These are phyloP conservation scores for Phycomyces blakesleeanus DNA, from an alignment of 192 early-diverging fungal species.

Conservation along the genomic window DNA sequence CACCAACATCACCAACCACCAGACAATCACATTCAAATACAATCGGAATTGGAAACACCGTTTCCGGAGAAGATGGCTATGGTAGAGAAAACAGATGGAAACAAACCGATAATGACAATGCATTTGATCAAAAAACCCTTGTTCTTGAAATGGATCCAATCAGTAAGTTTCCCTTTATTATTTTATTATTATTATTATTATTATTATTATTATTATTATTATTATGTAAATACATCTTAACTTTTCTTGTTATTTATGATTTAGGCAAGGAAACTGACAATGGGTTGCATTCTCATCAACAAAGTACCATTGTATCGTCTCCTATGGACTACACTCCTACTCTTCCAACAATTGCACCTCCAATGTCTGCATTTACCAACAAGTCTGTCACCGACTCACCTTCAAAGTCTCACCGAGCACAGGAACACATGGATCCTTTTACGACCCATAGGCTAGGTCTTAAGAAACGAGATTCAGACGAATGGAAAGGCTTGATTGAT, in stretches of 20 bases:
- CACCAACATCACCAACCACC: background rate
- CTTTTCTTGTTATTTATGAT: too few relatives aligned
- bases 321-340: background rate
- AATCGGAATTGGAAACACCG: constrained; percentile 8
- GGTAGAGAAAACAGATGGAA: constrained; percentile 8
- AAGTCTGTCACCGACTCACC: background rate
- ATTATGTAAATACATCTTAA: too few relatives aligned
- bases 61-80: constrained; percentile 8
- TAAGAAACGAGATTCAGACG: constrained; percentile 11
- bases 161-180: too few relatives aligned
- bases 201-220: too few relatives aligned
- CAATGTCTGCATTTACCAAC: background rate
- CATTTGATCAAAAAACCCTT: background rate
- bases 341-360: background rate
- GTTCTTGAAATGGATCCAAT: too few relatives aligned
- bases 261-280: background rate
- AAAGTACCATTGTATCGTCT: too few relatives aligned
- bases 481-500: constrained; percentile 11
- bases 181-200: too few relatives aligned
- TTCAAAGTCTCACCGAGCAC: constrained; percentile 10
- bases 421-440: constrained; percentile 12
- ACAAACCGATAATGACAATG: background rate
- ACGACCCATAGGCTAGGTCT: background rate
- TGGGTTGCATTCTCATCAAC: background rate
- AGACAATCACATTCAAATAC: constrained; percentile 13